Evolutionary conservation across 805 yeast species (phyloP), one percentile per base, ranked within the genome.

Genomic region (Yarrowia sp.): DNA sequence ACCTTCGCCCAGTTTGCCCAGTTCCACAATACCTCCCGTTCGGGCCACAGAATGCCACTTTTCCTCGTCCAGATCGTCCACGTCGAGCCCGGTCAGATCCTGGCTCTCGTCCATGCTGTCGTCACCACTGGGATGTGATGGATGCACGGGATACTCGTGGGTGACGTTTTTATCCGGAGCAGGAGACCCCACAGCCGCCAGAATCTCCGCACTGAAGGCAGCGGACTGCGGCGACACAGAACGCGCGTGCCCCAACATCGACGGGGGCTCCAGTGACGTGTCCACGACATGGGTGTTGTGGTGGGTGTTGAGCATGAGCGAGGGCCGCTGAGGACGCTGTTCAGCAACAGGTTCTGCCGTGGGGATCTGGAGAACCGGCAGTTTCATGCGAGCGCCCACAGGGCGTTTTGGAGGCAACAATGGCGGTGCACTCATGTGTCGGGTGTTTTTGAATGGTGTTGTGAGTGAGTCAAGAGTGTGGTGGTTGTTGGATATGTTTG

Each of bases 1-100:
- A 15, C 99, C 99, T 77, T 95, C 98, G 17, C 99, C 99, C 22
- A 93, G 75, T 33, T 84, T 81, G 18, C 86, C 86, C 42, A 92
- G 68, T 64, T 90, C 91, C 8, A 83, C 78, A 41, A 95, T 89
- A 50, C 85, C 83, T 58, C 84, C 83, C 33, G 79, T 74, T 64
- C 83, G 80, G 13, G 88, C 86, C 1, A 86, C 77, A 3, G 75
- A 70, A 68, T 84, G 82, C 97, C 98, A 92, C 61, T 86, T 91
- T 14, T 83, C 84, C 58, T 89, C 91, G 32, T 86, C 87, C 53
- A 90, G 74, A 41, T 84, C 84, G 11, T 68, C 70, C 31, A 71
- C 72, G 45, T 71, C 74, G 11, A 58, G 62, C 47, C 38, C 39
- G 43, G 45, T 28, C 57, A 43, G 44, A 45, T 64, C 62, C 50